Evolutionary conservation across 768 basidiomycete genomes (phyloP).

Genomic region (Lactarius trivialis): DNA sequence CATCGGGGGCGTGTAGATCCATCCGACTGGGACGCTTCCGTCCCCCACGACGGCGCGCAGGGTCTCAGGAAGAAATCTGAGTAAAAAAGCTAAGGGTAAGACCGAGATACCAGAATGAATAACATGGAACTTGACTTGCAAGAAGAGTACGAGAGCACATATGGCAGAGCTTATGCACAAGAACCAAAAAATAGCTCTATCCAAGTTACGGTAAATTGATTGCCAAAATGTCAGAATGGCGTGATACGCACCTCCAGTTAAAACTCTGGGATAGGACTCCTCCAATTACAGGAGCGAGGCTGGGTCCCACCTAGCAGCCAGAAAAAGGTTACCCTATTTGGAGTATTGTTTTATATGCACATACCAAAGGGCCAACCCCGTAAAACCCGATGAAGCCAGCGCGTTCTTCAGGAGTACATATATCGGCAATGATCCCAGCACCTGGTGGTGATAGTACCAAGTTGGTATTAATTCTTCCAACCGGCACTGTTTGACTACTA

Average conservation of each 20-base stretch:
- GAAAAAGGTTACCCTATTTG: background rate
- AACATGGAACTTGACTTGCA: slow-evolving; percentile 28
- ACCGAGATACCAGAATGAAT: background rate
- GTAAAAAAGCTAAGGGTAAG: slow-evolving; percentile 6
- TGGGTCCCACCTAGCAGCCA: slow-evolving; percentile 29
- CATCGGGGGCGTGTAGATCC: slow-evolving; percentile 30
- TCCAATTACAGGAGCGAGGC: slow-evolving; percentile 44
- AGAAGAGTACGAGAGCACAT: slow-evolving; percentile 33
- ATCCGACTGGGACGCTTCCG: slow-evolving; percentile 34
- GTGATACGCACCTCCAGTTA: slow-evolving; percentile 28
- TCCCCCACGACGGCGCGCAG: slow-evolving; percentile 40
- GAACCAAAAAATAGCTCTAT: slow-evolving; percentile 41
- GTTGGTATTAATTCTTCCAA: background rate
- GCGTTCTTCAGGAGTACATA: slow-evolving; percentile 64
- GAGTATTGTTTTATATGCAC: slow-evolving; percentile 20
- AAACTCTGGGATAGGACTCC: slow-evolving; percentile 31
- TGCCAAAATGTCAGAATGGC: background rate
- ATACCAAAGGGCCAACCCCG: slow-evolving; percentile 56
- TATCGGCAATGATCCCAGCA: slow-evolving; percentile 74
- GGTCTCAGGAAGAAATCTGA: slow-evolving; percentile 43
- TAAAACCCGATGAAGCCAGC: slow-evolving; percentile 70
- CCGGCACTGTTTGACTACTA: background rate
- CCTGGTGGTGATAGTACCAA: slow-evolving; percentile 31
- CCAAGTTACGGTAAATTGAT: background rate
- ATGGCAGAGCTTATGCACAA: slow-evolving; percentile 32